Conservation (phyloP, 257 asterid species). For the Solanum ahanhuiri region DNA sequence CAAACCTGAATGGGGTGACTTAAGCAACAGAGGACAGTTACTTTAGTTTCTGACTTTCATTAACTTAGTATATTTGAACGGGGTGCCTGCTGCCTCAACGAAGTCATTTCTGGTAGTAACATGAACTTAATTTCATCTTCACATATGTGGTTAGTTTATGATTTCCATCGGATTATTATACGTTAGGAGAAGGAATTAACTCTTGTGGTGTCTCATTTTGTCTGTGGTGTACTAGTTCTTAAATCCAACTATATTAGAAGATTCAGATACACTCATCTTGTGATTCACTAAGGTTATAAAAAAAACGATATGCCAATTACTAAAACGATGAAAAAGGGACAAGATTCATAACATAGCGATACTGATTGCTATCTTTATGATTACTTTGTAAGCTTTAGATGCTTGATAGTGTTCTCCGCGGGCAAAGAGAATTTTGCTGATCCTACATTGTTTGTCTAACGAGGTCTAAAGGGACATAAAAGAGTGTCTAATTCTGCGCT, state of each 20-base stretch:
- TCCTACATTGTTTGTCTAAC: neutral
- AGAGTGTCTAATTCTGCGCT: neutral
- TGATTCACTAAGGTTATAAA: neutral
- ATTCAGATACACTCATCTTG: neutral
- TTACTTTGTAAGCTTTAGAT: neutral
- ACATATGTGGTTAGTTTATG: neutral
- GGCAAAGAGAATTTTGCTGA: neutral
- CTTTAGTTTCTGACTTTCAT: neutral
- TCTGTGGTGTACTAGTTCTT: neutral
- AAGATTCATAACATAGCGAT: neutral
- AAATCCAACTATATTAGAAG: neutral
- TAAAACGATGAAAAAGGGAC: neutral
- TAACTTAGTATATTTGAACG: neutral
- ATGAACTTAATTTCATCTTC: neutral
- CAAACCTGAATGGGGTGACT: neutral
- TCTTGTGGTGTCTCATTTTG: neutral
- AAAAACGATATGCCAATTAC: neutral
- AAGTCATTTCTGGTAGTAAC: neutral
- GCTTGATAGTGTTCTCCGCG: neutral
- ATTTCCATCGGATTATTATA: neutral
- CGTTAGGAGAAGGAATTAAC: neutral
- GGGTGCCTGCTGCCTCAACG: neutral
- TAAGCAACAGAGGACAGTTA: neutral
- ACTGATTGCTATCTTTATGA: neutral
- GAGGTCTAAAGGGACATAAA: neutral